These are phyloP conservation scores for Persicaria maculosa DNA, from an alignment of 148 eudicot species.

Conservation along the genomic window DNA sequence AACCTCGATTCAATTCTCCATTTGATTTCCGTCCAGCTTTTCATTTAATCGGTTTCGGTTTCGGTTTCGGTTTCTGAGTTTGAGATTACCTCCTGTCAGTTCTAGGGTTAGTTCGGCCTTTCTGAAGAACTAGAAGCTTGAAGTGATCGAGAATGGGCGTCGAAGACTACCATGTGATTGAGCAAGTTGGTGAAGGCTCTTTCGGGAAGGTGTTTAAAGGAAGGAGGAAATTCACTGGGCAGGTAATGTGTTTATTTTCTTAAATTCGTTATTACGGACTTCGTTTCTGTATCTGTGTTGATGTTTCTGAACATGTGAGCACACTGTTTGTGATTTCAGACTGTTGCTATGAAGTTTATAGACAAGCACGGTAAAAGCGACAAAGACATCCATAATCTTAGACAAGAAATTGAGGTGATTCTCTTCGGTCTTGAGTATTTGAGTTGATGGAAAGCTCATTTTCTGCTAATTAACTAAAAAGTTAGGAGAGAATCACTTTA, in stretches of 20 bases:
- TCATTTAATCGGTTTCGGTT: too few species aligned
- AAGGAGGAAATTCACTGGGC: slow-evolving; percentile 69
- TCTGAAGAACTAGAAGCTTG: neutral
- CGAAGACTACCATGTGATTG: slow-evolving; percentile 89
- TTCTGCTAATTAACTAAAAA: neutral
- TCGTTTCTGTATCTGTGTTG: neutral
- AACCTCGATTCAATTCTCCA: neutral
- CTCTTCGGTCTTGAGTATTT: neutral
- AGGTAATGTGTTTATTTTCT: slow-evolving; percentile 31
- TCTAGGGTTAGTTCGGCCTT: neutral
- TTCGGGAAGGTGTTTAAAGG: slow-evolving; percentile 98
- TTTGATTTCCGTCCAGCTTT: neutral
- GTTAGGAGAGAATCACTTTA: neutral
- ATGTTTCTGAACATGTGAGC: neutral
- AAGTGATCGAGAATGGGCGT: slow-evolving; percentile 48
- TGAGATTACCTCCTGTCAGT: neutral
- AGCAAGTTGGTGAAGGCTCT: slow-evolving; percentile 96
- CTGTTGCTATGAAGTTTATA: slow-evolving; percentile 97
- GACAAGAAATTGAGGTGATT: slow-evolving; percentile 93
- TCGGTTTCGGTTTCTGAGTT: too few species aligned
- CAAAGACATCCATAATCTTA: slow-evolving; percentile 81
- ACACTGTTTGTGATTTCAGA: slow-evolving; percentile 30
- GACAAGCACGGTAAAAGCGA: slow-evolving; percentile 92
- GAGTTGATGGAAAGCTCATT: neutral
- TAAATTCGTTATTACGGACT: neutral